A percentile compares a stretch with the other conserved stretches of the same genome.
Evolutionary conservation across 2,329 filamentous ascomycete species (phyloP).

Genomic region (Sporothrix mexicana): DNA sequence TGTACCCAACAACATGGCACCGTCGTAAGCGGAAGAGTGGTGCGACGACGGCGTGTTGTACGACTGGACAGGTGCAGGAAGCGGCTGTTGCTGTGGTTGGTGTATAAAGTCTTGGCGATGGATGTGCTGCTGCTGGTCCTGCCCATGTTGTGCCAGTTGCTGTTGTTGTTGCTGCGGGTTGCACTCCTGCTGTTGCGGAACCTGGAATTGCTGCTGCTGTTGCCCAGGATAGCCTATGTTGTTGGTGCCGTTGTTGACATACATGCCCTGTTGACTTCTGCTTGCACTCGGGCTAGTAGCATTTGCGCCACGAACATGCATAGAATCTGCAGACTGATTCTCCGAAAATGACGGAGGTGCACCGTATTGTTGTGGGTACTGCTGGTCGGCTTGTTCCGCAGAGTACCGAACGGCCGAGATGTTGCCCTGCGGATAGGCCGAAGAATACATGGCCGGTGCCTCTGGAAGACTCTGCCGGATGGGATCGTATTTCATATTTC

Average conservation of each 20-base stretch:
- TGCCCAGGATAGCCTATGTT: conserved; percentile 34
- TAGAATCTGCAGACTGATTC: background rate
- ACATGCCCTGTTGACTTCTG: background rate
- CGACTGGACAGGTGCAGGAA: conserved; percentile 37
- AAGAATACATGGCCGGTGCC: conserved; percentile 54
- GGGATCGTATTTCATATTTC: conserved; percentile 66
- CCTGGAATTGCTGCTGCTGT: conserved; percentile 21
- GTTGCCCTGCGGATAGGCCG: conserved; percentile 56
- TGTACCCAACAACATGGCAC: conserved; percentile 47
- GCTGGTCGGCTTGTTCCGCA: conserved; percentile 39
- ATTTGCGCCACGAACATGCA: background rate
- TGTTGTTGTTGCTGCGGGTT: conserved; percentile 17
- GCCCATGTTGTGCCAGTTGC: conserved; percentile 35
- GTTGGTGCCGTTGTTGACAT: background rate
- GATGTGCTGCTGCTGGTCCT: conserved; percentile 34
- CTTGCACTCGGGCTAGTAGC: background rate
- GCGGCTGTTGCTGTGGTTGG: conserved; percentile 36
- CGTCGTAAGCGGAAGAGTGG: conserved; percentile 52
- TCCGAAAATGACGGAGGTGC: background rate
- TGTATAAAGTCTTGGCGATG: conserved; percentile 30
- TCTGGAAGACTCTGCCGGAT: conserved; percentile 63
- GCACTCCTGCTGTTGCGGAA: conserved; percentile 27
- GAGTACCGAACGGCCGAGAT: conserved; percentile 57
- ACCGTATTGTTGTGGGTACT: background rate
- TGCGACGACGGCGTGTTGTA: conserved; percentile 51